These are phyloP conservation scores for Fusarium buharicum DNA, from an alignment of 2,329 filamentous ascomycete genomes.

Conservation along the genomic window DNA sequence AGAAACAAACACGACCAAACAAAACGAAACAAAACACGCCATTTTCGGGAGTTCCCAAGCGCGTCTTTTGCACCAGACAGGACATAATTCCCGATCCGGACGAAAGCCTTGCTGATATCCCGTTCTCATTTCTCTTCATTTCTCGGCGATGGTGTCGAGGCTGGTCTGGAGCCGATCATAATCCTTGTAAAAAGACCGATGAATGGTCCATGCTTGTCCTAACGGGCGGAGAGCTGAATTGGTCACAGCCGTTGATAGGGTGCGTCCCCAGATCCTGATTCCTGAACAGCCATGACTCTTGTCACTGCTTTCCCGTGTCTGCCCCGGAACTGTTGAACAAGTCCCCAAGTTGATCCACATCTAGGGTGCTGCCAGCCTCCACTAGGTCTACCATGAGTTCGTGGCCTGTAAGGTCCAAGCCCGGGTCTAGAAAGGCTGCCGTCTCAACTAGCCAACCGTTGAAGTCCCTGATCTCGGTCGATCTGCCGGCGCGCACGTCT, in stretches of 20 bases:
- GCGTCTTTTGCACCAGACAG: conserved; percentile 18
- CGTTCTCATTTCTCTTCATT: conserved; percentile 9
- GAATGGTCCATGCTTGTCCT: conserved; percentile 22
- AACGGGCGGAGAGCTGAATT: conserved; percentile 26
- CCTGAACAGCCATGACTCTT: conserved; percentile 24
- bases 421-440: conserved; percentile 52
- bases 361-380: conserved; percentile 49
- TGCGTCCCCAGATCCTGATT: conserved; percentile 25
- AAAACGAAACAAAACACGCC: conserved; percentile 41
- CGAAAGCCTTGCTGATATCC: conserved; percentile 6
- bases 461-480: conserved; percentile 67
- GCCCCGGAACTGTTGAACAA: conserved; percentile 38
- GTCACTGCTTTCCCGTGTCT: conserved; percentile 24
- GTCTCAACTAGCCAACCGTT: conserved; percentile 68
- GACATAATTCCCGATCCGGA: conserved; percentile 32
- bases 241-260: conserved; percentile 25
- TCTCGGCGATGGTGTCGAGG: conserved; percentile 13
- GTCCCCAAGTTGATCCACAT: conserved; percentile 49
- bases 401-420: conserved; percentile 53
- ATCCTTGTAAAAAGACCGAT: conserved; percentile 13
- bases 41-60: conserved; percentile 28
- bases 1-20: conserved; percentile 34
- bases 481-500: conserved; percentile 62
- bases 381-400: conserved; percentile 57
- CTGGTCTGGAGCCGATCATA: conserved; percentile 28